Percentiles rank a stretch among this genome's conserved stretches.
Evolutionary conservation across 768 basidiomycete genomes (phyloP).

Genomic region (Arthromyces matolae): DNA sequence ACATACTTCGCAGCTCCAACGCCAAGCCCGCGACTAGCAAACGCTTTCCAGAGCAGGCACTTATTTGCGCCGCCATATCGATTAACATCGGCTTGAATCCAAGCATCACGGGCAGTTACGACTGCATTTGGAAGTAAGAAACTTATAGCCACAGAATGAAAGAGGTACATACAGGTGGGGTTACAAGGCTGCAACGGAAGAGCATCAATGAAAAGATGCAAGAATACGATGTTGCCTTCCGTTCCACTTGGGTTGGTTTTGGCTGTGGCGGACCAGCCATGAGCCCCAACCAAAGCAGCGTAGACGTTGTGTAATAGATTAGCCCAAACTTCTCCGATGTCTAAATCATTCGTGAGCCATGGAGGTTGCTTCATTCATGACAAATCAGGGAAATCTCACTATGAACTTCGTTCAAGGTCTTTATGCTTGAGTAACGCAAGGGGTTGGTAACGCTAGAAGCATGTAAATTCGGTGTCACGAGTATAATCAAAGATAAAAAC

Average conservation of each 20-base stretch:
- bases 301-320: slow-evolving; percentile 36
- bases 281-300: slow-evolving; percentile 29
- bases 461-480: no score
- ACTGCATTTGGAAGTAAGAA: slow-evolving; percentile 24
- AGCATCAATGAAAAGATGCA: slow-evolving; percentile 46
- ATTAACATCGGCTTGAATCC: slow-evolving; percentile 50
- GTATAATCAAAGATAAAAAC: no score
- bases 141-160: no score
- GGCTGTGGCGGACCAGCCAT: slow-evolving; percentile 32
- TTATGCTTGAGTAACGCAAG: no score
- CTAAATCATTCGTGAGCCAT: no score
- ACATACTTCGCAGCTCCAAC: slow-evolving; percentile 25
- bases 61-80: slow-evolving; percentile 41
- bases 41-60: slow-evolving; percentile 43
- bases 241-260: slow-evolving; percentile 33
- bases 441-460: no score
- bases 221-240: slow-evolving; percentile 43
- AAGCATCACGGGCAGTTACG: slow-evolving; percentile 43
- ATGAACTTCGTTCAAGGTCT: no score
- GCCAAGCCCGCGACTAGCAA: slow-evolving; percentile 51
- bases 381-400: no score
- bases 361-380: no score
- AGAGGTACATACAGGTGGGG: slow-evolving; percentile 48
- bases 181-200: slow-evolving; percentile 44
- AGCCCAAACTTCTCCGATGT: no score